A percentile compares a stretch with the other conserved stretches of the same genome.
Evolutionary conservation across 257 asterid genomes (phyloP).

Genomic region (Solanum bulbocastanum): DNA sequence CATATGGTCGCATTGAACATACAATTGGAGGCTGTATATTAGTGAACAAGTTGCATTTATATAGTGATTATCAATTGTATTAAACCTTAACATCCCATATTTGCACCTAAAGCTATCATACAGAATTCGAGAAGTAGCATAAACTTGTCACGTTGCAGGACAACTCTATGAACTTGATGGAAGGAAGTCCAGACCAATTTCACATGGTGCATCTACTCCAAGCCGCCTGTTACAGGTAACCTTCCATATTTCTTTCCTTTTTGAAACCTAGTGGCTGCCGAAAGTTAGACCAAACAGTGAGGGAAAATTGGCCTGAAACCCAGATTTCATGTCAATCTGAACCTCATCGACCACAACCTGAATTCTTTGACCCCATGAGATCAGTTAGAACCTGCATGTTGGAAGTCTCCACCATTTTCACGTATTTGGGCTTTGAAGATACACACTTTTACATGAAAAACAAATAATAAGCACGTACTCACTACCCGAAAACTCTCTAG

Average conservation of each 20-base stretch:
- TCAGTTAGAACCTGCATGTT: background rate
- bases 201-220: conserved; percentile 74
- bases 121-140: background rate
- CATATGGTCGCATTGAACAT: background rate
- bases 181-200: conserved; percentile 68
- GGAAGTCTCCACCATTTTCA: background rate
- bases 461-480: background rate
- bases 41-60: background rate
- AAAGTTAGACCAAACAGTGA: background rate
- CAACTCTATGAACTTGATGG: conserved; percentile 90
- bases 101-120: background rate
- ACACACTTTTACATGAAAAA: background rate
- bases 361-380: background rate
- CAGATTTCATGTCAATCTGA: background rate
- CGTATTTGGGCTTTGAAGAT: background rate
- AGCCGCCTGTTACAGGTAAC: conserved; percentile 50
- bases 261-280: background rate
- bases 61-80: background rate
- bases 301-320: background rate
- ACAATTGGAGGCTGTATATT: background rate
- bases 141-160: conserved; percentile 24
- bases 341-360: background rate
- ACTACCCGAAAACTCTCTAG: background rate
- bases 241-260: background rate
- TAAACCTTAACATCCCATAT: background rate